A percentile compares a stretch with the other conserved stretches of the same genome.
Evolutionary conservation across 1,284 basidiomycete species (phyloP).

Genomic region (Ganoderma boninense): DNA sequence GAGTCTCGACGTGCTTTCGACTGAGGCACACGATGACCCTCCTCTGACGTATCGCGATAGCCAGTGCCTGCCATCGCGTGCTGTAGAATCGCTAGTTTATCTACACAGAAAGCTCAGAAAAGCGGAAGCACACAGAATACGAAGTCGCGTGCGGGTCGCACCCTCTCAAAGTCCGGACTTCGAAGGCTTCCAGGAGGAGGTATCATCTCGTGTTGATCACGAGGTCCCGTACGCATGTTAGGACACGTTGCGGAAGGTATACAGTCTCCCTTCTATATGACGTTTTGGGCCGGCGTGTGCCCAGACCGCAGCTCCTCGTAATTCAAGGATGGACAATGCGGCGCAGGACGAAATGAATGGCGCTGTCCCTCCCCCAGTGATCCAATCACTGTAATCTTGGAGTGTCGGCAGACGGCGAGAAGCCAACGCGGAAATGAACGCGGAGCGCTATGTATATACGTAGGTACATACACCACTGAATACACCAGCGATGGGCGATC

Average conservation of each 20-base stretch:
- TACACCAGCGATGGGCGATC: constrained; percentile 2
- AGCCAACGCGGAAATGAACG: constrained; percentile 1
- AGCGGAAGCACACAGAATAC: background rate
- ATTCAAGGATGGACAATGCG: background rate
- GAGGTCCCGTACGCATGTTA: background rate
- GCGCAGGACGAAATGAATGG: background rate
- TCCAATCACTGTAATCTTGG: background rate
- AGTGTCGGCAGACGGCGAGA: background rate
- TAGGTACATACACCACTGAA: background rate
- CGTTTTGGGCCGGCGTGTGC: background rate
- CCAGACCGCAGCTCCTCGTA: background rate
- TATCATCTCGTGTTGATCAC: constrained; percentile 5
- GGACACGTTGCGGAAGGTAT: background rate
- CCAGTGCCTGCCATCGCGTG: background rate
- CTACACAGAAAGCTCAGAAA: background rate
- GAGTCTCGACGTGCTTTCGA: too few species aligned
- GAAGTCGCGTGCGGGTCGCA: background rate
- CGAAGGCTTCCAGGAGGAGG: background rate
- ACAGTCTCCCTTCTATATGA: background rate
- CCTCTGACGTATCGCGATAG: background rate
- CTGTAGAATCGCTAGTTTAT: background rate
- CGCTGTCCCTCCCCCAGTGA: background rate
- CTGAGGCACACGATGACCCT: background rate
- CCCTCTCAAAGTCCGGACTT: background rate
- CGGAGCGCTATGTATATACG: background rate